Evolutionary conservation across 2,329 filamentous ascomycete species (phyloP), one percentile per base, ranked within the genome.

Genomic region (Teratosphaeria viscida): DNA sequence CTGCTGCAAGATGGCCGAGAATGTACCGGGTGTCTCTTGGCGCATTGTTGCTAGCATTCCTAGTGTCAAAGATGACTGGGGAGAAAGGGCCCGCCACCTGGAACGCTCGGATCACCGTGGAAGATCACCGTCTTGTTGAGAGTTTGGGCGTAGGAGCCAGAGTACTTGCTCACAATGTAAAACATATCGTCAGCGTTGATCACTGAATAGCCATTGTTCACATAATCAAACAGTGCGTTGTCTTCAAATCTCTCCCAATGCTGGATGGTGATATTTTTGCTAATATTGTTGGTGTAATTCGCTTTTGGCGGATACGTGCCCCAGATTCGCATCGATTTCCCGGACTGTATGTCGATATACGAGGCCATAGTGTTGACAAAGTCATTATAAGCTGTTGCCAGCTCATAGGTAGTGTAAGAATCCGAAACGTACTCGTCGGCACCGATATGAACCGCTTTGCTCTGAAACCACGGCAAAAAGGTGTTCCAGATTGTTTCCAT

Each of bases 241-340:
- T 54, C 81, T 61, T 82, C 79, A 47, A 77, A 80, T 63, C 75
- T 80, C 53, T 79, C 78, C 81, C 80, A 83, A 64, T 84, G 82
- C 66, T 83, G 81, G 26, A 82, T 74, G 1, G 77, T 78, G 34
- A 82, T 75, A 39, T 78, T 73, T 3, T 66, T 74, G 49, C 74
- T 66, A 47, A 82, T 74, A 37, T 77, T 77, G 5, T 69, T 61
- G 1, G 71, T 72, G 43, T 65, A 64, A 34, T 71, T 68, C 6
- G 29, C 52, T 34, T 62, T 55, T 0, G 81, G 79, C 19, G 79
- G 77, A 56, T 81, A 80, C 0, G 81, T 83, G 0, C 81, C 81
- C 82, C 81, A 84, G 54, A 83, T 82, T 1, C 81, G 77, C 2
- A 79, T 76, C 0, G 61, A 67, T 64, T 83, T 83, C 1, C 72